Evolutionary conservation across 2,329 filamentous ascomycete species (phyloP), one percentile per base, ranked within the genome.

Genomic region (Cytospora leucostoma): DNA sequence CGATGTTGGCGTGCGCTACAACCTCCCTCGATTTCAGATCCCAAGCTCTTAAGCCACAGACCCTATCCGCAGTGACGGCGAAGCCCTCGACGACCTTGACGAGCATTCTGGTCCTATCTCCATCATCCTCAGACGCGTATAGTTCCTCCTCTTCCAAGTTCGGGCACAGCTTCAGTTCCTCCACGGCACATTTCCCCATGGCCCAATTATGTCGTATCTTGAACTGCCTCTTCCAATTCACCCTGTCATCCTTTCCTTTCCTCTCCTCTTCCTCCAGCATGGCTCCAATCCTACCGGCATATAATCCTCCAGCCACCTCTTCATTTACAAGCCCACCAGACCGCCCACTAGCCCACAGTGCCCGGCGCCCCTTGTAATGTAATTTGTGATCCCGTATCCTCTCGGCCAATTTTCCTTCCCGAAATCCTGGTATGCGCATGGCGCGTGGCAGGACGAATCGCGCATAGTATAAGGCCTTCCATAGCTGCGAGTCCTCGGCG

Each of bases 141-240:
- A 27, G 7, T 7, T 17, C 19, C 11, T 44, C 32, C 4, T 17
- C 54, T 27, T 61, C 57, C 2, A 35, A 11, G 10, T 63, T 61
- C 19, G 63, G 54, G 37, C 71, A 62, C 67, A 78, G 59, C 81
- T 78, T 82, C 35, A 97, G 84, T 74, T 96, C 91, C 40, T 90
- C 88, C 13, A 97, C 86, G 44, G 86, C 89, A 70, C 92, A 96
- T 68, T 85, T 88, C 0, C 94, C 95, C 66, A 83, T 86, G 1
- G 90, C 85, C 95, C 95, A 98, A 76, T 98, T 98, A 73, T 97
- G 90, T 53, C 91, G 84, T 56, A 97, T 80, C 71, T 89, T 92
- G 76, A 96, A 98, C 70, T 95, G 90, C 66, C 85, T 84, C 78
- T 96, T 96, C 93, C 93, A 97, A 71, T 95, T 86, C 27, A 89